Base-by-base conservation (phyloP, 1,139 yeast species). In the Zygosaccharomyces sapae region DNA sequence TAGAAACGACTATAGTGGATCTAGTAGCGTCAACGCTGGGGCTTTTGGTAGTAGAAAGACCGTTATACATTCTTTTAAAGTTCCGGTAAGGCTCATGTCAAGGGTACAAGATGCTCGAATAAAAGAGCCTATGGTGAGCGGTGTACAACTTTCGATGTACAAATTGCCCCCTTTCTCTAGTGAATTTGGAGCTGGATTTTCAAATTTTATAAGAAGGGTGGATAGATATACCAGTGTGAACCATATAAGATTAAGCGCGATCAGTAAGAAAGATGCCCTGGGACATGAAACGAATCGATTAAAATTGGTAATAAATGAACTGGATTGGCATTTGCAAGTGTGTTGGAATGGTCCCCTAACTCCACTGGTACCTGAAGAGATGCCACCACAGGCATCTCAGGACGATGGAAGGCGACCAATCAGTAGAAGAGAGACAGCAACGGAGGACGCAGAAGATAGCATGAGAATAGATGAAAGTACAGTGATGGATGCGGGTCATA, bases 341-440 rank as follows among this genome's bases (percentile, higher is more conserved):
- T 50, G 57, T 34, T 65, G 69, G 69, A 62, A 63, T 45, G 69
- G 69, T 1, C 64, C 65, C 1, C 43, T 65, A 22, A 62, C 43
- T 33, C 41, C 50, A 19, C 46, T 45, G 19, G 37, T 42, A 5
- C 44, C 45, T 19, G 45, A 41, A 20, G 38, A 44, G 4, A 27
- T 29, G 5, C 43, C 37, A 4, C 31, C 24, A 12, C 44, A 37
- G n/a, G 36, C 27, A 20, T 29, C 36, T 5, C 44, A 41, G 38
- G 40, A 16, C 9, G 27, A 8, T 22, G 29, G 24, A 3, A 18
- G 12, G 10, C 38, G 25, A 43, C 46, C 38, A 47, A 51, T 10
- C 41, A 47, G 44, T 38, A 46, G 37, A 37, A 45, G 33, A 34
- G 44, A 20, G n/a, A 41, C 33, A 24, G 42, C 41, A 31, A 30